phyloP scores from a whole-genome alignment of 345 rosid species.

The Passiflora organensis region DNA sequence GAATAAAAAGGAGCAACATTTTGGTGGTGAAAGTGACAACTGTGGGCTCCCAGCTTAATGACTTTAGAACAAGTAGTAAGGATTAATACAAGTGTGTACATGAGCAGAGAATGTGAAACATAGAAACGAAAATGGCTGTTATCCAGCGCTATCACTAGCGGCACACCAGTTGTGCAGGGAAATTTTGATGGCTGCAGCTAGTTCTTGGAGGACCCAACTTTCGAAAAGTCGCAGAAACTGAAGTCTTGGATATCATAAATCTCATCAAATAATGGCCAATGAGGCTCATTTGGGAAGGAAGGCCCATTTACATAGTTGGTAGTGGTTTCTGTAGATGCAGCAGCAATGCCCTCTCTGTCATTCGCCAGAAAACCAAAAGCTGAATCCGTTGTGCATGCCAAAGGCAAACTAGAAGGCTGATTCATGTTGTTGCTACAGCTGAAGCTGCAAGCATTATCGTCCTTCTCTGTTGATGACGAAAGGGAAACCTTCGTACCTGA shows the following conservation, averaged over 20 bases:
- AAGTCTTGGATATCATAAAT: conserved; percentile 3
- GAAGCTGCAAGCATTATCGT: not conserved
- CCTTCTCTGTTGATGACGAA: conserved; percentile 2
- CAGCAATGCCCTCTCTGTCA: not conserved
- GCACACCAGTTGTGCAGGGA: too few relatives aligned
- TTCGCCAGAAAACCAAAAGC: not conserved
- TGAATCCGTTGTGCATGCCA: not conserved
- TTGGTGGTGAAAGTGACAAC: too few relatives aligned
- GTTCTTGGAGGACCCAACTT: not conserved
- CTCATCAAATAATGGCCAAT: conserved; percentile 10
- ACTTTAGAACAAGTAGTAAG: too few relatives aligned
- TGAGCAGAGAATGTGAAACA: too few relatives aligned
- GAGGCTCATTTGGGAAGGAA: conserved; percentile 1
- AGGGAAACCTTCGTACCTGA: conserved; percentile 20
- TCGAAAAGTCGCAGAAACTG: conserved; percentile 1
- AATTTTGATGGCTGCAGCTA: too few relatives aligned
- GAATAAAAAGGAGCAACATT: too few relatives aligned
- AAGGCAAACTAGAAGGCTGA: not conserved
- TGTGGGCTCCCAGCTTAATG: too few relatives aligned
- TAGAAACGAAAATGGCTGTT: too few relatives aligned
- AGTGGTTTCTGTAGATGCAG: conserved; percentile 7
- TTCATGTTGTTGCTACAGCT: conserved; percentile 2
- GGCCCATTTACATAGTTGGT: not conserved
- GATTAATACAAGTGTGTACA: too few relatives aligned
- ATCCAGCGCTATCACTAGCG: too few relatives aligned